Conservation (phyloP, 2,329 filamentous ascomycete species). For the Huntiella bhutanensis region DNA sequence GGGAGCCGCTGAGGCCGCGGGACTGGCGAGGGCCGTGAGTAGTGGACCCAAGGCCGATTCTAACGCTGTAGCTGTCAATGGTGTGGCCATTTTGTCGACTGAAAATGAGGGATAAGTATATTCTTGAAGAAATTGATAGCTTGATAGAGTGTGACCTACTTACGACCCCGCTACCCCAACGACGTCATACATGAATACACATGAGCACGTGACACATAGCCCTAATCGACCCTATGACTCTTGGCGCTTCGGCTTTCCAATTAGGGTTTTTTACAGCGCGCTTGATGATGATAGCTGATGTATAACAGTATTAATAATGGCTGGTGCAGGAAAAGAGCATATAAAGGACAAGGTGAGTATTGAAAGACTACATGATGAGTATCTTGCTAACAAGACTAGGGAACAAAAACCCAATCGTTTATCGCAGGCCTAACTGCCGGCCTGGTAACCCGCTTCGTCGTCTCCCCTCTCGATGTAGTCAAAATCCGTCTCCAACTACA, state of each 20-base stretch:
- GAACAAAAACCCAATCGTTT: conserved; percentile 36
- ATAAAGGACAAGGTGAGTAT: conserved; percentile 12
- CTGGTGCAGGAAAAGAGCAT: conserved; percentile 2
- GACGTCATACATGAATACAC: too few relatives aligned
- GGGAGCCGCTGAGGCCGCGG: conserved; percentile 37
- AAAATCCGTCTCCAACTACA: conserved; percentile 96
- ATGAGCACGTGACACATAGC: too few relatives aligned
- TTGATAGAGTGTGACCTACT: too few relatives aligned
- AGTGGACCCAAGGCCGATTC: conserved; percentile 34
- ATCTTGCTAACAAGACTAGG: conserved; percentile 19
- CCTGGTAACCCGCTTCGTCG: conserved; percentile 77
- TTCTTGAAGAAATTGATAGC: too few relatives aligned
- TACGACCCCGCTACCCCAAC: too few relatives aligned
- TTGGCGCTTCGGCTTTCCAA: neutral
- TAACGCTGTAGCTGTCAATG: conserved; percentile 20
- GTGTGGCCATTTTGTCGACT: conserved; percentile 8
- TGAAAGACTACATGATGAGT: neutral
- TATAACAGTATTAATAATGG: neutral
- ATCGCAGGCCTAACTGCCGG: conserved; percentile 48
- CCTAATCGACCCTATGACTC: too few relatives aligned
- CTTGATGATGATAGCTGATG: too few relatives aligned
- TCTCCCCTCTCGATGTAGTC: conserved; percentile 89
- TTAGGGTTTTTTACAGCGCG: too few relatives aligned
- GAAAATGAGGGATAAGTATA: too few relatives aligned
- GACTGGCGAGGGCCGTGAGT: conserved; percentile 39